phyloP scores from a whole-genome alignment of 345 rosid species.

The Brassica napus region Da-Ae NC_063440.1:21541001-21541500 shows the following conservation, averaged over 20 bases:
- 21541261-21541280: background rate
- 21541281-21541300: background rate
- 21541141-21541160: background rate
- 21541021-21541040: background rate
- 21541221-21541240: background rate
- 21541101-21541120: background rate
- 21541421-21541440: too few relatives aligned
- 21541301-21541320: background rate
- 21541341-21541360: background rate
- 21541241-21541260: background rate
- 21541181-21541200: background rate
- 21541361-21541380: background rate
- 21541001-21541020: background rate
- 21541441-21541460: background rate
- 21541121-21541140: background rate
- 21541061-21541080: background rate
- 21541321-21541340: background rate
- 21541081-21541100: background rate
- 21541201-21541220: constrained; percentile 2
- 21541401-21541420: too few relatives aligned
- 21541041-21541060: background rate
- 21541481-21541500: background rate
- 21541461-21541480: constrained; percentile 12
- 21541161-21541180: background rate
- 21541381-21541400: background rate